These are phyloP conservation scores for Rugonectria rugulosa DNA, from an alignment of 2,329 filamentous ascomycete genomes.

Conservation along the genomic window DNA sequence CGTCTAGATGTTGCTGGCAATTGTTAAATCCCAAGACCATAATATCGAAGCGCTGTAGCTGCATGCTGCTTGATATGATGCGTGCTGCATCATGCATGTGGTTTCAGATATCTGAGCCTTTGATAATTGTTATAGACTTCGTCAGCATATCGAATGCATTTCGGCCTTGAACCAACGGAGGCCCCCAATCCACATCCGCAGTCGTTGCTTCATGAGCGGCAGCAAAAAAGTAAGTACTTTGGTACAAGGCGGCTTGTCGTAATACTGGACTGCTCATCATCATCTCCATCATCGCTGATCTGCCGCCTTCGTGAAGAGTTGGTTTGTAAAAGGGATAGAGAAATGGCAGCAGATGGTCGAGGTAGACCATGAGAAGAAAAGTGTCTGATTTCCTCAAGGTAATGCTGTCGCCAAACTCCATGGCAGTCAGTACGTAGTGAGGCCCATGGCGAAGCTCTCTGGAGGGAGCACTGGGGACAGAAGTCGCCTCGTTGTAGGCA, in stretches of 20 bases:
- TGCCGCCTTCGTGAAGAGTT: constrained; percentile 54
- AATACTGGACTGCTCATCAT: constrained; percentile 57
- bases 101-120: background rate
- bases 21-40: constrained; percentile 4
- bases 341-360: constrained; percentile 55
- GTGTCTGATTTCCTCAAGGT: background rate
- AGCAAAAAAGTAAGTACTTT: constrained; percentile 20
- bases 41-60: constrained; percentile 10
- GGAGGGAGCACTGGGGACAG: too few relatives aligned
- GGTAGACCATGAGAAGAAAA: constrained; percentile 30
- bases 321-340: constrained; percentile 64
- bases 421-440: too few relatives aligned
- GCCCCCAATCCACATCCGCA: background rate
- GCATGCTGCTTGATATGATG: background rate
- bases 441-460: too few relatives aligned
- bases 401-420: background rate
- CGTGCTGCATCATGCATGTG: background rate
- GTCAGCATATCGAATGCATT: background rate
- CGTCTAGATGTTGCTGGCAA: constrained; percentile 7
- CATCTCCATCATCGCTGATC: constrained; percentile 60
- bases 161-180: background rate
- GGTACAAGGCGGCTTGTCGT: constrained; percentile 56
- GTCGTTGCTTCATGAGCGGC: background rate
- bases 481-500: too few relatives aligned
- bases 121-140: background rate